Base-by-base conservation (phyloP, 805 yeast genomes). In the Yueomyces sinensis region DNA sequence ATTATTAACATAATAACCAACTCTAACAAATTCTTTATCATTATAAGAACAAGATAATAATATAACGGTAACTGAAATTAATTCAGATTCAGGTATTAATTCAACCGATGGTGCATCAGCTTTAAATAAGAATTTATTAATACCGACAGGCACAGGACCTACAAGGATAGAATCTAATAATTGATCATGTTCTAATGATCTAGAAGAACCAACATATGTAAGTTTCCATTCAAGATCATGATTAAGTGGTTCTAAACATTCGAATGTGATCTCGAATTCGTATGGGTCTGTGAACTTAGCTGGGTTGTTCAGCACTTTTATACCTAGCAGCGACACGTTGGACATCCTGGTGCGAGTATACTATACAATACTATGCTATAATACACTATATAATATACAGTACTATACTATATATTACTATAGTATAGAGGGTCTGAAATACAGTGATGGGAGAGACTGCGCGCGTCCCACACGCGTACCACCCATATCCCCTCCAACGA, bases 21-120 rank as follows among this genome's bases (percentile, higher is more conserved):
- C 98, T 40, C 97, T 67, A 2, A 91, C 98, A 62, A 91, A 91
- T 56, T 91, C 97, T 42, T 89, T 69, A 37, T 82, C 95, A 32
- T 84, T 82, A 52, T 91, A 91, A 0, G 95, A 79, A 58, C 99
- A 91, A 39, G 95, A 82, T 40, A 91, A 65, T 37, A 91, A 62
- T 37, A 91, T 87, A 22, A 91, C 98, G 0, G 99, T 91, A 29
- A 91, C 97, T 41, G 89, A 76, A 13, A 91, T 96, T 42, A 91
- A 68, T 55, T 91, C 98, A 44, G 84, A 78, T 3, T 95, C 95
- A 0, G 99, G 99, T 44, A 91, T 91, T 45, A 87, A 60, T 46
- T 89, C 97, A 0, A 96, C 93, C 1, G 89, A 76, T 1, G 99
- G 99, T 0, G 99, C 94, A 49, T 93, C 97, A 0, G 97, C 96